Conservation (phyloP, 371 early-diverging fungal genomes). For the Mycotypha africana region DNA sequence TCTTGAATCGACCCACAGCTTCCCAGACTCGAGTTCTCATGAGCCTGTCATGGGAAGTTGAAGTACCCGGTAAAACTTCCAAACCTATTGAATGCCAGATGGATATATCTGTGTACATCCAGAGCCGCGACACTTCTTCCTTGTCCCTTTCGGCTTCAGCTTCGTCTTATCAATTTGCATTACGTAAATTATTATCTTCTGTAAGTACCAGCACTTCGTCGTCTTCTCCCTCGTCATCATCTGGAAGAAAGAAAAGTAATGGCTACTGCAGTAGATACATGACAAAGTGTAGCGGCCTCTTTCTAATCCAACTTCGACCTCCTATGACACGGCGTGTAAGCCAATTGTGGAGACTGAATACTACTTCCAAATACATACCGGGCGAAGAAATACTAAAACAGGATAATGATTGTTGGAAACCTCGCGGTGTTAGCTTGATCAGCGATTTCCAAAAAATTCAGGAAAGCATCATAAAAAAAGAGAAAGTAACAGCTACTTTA, state of each 20-base stretch:
- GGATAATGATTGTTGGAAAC: conserved; percentile 69
- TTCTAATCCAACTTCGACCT: conserved; percentile 52
- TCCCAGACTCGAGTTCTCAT: conserved; percentile 53
- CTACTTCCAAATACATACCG: conserved; percentile 67
- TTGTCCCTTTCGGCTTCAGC: too few relatives aligned
- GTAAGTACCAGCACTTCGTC: too few relatives aligned
- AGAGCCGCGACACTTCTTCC: conserved; percentile 44
- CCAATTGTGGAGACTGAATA: conserved; percentile 72
- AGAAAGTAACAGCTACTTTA: conserved; percentile 26
- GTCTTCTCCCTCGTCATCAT: too few relatives aligned
- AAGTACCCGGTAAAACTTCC: conserved; percentile 50
- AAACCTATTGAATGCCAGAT: conserved; percentile 55
- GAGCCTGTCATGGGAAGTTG: conserved; percentile 56
- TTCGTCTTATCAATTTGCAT: conserved; percentile 32
- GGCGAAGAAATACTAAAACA: conserved; percentile 69
- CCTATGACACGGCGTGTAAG: conserved; percentile 52
- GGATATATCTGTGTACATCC: conserved; percentile 61
- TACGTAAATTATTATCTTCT: conserved; percentile 33
- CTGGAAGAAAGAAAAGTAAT: too few relatives aligned
- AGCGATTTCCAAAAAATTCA: conserved; percentile 48
- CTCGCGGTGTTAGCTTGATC: conserved; percentile 68
- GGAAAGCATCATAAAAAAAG: conserved; percentile 31
- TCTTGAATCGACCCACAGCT: conserved; percentile 67
- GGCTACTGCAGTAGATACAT: conserved; percentile 32
- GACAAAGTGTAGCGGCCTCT: conserved; percentile 47